A percentile compares a stretch with the other conserved stretches of the same genome.
Evolutionary conservation across 2,329 filamentous ascomycete species (phyloP).

Genomic region (Dichotomopilus funicola): DNA sequence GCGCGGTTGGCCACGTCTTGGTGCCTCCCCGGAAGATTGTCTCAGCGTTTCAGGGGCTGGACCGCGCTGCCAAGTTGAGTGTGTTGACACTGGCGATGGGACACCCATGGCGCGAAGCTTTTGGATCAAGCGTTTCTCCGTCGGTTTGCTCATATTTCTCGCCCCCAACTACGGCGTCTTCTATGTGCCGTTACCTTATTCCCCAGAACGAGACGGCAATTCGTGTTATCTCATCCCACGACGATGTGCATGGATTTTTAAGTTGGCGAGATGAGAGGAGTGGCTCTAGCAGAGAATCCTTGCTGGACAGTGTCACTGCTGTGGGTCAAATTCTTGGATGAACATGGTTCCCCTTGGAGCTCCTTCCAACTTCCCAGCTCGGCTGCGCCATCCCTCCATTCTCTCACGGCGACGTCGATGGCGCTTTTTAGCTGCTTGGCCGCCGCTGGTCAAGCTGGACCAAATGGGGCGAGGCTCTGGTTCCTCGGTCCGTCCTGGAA

Average conservation of each 20-base stretch:
- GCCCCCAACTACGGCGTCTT: too few relatives aligned
- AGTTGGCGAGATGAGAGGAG: constrained; percentile 17
- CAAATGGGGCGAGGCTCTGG: not conserved
- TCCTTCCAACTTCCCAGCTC: constrained; percentile 16
- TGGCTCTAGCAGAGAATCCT: constrained; percentile 9
- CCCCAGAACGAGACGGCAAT: not conserved
- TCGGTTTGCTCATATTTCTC: too few relatives aligned
- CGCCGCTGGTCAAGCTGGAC: not conserved
- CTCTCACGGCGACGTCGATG: constrained; percentile 14
- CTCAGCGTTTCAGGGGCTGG: constrained; percentile 5
- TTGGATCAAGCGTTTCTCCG: too few relatives aligned
- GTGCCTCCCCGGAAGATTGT: constrained; percentile 1
- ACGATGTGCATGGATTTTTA: not conserved
- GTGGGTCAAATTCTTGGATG: constrained; percentile 9
- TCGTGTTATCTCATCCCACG: not conserved
- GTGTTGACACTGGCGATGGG: not conserved
- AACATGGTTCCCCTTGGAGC: constrained; percentile 8
- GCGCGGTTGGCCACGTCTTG: not conserved
- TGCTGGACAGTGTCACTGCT: constrained; percentile 9
- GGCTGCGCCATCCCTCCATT: constrained; percentile 10
- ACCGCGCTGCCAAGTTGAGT: not conserved
- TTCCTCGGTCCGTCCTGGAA: not conserved
- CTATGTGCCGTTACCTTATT: too few relatives aligned
- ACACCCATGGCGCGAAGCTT: not conserved
- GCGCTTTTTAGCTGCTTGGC: constrained; percentile 5